Percentiles rank a stretch among this genome's conserved stretches.
These are phyloP conservation scores for Suhomyces ambrosiae DNA, from an alignment of 1,139 yeast genomes.

Conservation along the genomic window DNA sequence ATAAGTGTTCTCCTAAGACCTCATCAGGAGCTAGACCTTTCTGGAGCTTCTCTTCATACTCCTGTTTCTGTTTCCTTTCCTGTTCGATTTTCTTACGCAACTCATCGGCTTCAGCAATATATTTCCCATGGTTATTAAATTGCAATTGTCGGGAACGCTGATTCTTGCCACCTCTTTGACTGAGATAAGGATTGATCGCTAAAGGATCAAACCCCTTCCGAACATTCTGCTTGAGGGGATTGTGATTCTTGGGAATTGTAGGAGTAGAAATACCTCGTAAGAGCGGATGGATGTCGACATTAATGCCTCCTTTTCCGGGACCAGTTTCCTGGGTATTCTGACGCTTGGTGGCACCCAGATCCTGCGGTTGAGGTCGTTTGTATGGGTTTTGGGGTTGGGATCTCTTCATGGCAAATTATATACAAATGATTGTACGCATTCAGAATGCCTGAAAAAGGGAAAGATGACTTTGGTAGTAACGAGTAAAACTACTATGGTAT, in stretches of 20 bases:
- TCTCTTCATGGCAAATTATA: constrained; percentile 5
- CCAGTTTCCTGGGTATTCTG: background rate
- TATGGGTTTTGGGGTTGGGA: background rate
- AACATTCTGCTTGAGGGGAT: constrained; percentile 33
- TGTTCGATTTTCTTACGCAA: constrained; percentile 43
- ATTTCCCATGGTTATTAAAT: constrained; percentile 65
- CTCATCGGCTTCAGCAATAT: constrained; percentile 56
- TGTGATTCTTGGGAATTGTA: constrained; percentile 26
- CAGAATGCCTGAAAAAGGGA: background rate
- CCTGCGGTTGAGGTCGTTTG: background rate
- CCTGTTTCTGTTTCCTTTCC: constrained; percentile 31
- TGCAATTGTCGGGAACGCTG: constrained; percentile 37
- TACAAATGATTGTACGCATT: too few species aligned
- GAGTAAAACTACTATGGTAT: too few species aligned
- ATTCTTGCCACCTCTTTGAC: constrained; percentile 31
- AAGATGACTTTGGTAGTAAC: too few species aligned
- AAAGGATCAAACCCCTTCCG: constrained; percentile 41
- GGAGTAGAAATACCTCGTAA: constrained; percentile 34
- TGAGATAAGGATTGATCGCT: constrained; percentile 63
- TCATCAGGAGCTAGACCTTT: constrained; percentile 53
- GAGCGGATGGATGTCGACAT: constrained; percentile 63
- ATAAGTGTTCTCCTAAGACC: constrained; percentile 53
- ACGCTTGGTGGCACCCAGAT: background rate
- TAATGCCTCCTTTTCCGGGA: constrained; percentile 42
- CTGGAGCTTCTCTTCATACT: constrained; percentile 26